Base-by-base conservation (phyloP, 176 grass and related monocot genomes). In the Oryza rufipogon region DNA sequence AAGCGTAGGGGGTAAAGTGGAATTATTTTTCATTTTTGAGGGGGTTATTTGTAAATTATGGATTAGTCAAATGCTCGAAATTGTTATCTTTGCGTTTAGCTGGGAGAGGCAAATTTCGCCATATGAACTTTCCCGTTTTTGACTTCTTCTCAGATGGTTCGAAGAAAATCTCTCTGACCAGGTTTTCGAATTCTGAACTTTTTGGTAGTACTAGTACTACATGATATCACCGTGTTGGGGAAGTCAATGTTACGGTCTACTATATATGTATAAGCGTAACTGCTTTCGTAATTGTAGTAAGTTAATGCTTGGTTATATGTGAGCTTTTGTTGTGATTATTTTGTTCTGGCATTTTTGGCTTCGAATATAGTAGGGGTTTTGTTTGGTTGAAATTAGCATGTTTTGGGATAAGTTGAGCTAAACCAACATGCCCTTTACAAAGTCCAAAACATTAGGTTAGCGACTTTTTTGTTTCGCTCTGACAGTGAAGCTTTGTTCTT, bases 321-420 rank as follows among this genome's bases (percentile, higher is more conserved):
- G 30, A 32, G 30, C 39, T 41, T 41, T 41, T 41, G 39, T 8
- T 41, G 3, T 54, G 16, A 54, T 56, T 16, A 56, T 17, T 17
- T 7, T 56, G 9, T 6, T 4, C 13, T 49, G 13, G 0, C 12
- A 48, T 54, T 54, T 54, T 54, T 54, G 3, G 16, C 4, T 54
- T 1, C 0, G 20, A 56, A 56, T 20, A 20, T 17, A 38, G 4
- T 36, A 54, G 15, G 11, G 0, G 6, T 4, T 49, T 56, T 7
- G 16, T 7, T 56, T 11, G 52, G 7, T 56, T 54, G 6, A 6
- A 54, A 54, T 54, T 54, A 54, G 51, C 51, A 56, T 16, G 8
- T 38, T 1, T 26, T 34, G 9, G 49, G 23, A 56, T 66, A 23
- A 23, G 74, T 60, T 85, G 64, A 84, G 73, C 82, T 84, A 69